These are phyloP conservation scores for Leccinellum rugosiceps DNA, from an alignment of 768 basidiomycete species.

Conservation along the genomic window DNA sequence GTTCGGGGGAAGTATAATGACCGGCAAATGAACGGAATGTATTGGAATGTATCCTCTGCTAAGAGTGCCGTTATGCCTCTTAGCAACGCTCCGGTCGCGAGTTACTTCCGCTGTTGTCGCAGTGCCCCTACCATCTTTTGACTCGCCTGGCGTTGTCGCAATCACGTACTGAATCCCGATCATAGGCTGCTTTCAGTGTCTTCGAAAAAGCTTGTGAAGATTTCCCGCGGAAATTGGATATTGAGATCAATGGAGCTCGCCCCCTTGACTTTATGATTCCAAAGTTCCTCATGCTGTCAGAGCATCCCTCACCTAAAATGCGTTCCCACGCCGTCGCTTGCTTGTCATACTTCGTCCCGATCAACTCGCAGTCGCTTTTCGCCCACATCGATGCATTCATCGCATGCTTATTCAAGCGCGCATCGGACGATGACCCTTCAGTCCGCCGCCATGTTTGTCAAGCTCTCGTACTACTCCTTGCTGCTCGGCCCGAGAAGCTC, in stretches of 20 bases:
- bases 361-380: conserved; percentile 82
- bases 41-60: neutral
- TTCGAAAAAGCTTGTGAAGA: conserved; percentile 97
- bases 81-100: neutral
- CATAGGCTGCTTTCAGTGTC: conserved; percentile 86
- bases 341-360: conserved; percentile 88
- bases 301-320: conserved; percentile 85
- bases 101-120: conserved; percentile 3
- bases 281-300: conserved; percentile 86
- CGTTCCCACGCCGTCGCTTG: conserved; percentile 92
- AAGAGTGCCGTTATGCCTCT: conserved; percentile 6
- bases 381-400: conserved; percentile 93
- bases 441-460: conserved; percentile 96
- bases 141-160: neutral
- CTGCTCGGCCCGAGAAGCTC: conserved; percentile 91
- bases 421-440: conserved; percentile 89
- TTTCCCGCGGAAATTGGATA: conserved; percentile 91
- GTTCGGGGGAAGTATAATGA: neutral
- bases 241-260: conserved; percentile 89
- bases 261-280: conserved; percentile 97
- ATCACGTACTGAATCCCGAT: conserved; percentile 16
- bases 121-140: neutral
- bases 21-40: conserved; percentile 3
- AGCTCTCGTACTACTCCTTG: conserved; percentile 88
- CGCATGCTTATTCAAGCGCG: conserved; percentile 89